Evolutionary conservation across 2,329 filamentous ascomycete species (phyloP), one percentile per base, ranked within the genome.

Genomic region (Pseudovirgaria hyperparasitica): DNA sequence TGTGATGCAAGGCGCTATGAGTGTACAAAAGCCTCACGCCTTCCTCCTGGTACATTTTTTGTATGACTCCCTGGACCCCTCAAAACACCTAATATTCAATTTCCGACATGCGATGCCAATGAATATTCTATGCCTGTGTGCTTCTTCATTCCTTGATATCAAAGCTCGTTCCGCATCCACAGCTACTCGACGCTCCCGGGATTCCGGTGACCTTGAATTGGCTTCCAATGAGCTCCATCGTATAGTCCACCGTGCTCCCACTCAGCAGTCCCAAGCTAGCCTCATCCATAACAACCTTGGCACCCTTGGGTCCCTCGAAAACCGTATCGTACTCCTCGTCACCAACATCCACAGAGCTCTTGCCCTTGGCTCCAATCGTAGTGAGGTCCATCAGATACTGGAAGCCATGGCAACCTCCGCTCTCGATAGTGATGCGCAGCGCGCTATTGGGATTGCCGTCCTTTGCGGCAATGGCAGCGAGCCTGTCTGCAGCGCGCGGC

Each of bases 151-250:
- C 30, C 32, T 86, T 84, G 39, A 96, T 84, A 58, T 96, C 90
- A 56, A 98, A 98, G 51, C 87, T 96, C 10, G 87, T 94, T 6
- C 90, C 90, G 55, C 90, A 98, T 1, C 90, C 90, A 60, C 90
- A 98, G 52, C 82, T 93, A 56, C 86, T 96, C 31, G 80, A 84
- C 4, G 90, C 90, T 21, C 74, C 64, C 0, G 90, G 90, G 47
- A 96, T 98, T 43, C 92, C 86, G 34, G 84, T 76, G 46, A 98
- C 85, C 65, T 92, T 93, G 57, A 98, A 98, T 58, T 96, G 86
- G 45, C 77, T 82, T 15, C 80, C 80, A 47, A 94, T 94, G 57
- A 98, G 62, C 61, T 96, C 90, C 70, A 81, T 90, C 0, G 86
- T 94, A 47, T 86, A 98, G 50, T 98, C 90, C 19, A 98, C 76